phyloP scores from a whole-genome alignment of 768 basidiomycete species.

The Leccinum imitatum region DNA sequence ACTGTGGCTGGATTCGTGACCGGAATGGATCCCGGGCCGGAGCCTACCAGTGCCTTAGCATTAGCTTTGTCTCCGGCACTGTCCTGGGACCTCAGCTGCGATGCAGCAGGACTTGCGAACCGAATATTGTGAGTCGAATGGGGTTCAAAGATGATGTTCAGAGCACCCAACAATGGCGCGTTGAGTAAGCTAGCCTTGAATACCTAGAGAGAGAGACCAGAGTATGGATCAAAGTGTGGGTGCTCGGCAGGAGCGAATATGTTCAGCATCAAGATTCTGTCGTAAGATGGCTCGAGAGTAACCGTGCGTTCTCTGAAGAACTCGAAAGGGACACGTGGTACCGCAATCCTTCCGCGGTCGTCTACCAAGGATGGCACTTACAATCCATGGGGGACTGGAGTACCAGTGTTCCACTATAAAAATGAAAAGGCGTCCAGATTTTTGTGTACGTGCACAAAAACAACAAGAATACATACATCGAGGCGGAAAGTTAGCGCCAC shows the following conservation, averaged over 20 bases:
- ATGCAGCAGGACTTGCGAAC: constrained; percentile 9
- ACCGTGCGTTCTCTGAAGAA: no score
- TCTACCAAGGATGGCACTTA: constrained; percentile 8
- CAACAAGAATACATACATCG: neutral
- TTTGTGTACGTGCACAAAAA: no score
- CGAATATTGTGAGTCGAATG: constrained; percentile 13
- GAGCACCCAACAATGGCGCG: constrained; percentile 6
- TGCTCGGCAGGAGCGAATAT: no score
- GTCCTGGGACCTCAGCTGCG: neutral
- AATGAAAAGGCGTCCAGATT: neutral
- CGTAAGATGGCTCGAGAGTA: no score
- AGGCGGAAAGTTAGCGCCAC: constrained; percentile 1
- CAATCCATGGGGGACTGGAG: neutral
- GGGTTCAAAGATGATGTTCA: constrained; percentile 11
- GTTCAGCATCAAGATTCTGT: no score
- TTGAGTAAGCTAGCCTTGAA: no score
- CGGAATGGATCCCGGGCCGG: constrained; percentile 1
- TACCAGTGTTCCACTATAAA: constrained; percentile 4
- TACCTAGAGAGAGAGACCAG: no score
- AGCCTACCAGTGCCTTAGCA: neutral
- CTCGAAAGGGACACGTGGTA: no score
- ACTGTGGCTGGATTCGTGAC: constrained; percentile 10
- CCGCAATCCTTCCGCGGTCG: neutral
- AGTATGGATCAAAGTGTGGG: no score
- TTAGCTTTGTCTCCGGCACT: no score